Percentiles rank a stretch among this genome's conserved stretches.
Conservation (phyloP, 2,329 filamentous ascomycete species). For the Trichoderma guizhouense region DNA sequence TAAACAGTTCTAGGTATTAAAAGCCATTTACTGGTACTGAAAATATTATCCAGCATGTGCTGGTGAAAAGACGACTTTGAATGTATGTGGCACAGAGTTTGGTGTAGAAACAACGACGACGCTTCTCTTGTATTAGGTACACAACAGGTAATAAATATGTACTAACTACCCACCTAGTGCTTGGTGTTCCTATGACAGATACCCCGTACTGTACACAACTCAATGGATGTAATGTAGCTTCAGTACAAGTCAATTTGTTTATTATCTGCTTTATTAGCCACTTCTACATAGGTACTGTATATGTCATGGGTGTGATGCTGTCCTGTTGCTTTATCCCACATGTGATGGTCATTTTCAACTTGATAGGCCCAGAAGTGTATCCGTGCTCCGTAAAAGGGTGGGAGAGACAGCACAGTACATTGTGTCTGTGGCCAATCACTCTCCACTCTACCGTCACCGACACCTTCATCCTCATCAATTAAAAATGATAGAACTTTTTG, state of each 20-base stretch:
- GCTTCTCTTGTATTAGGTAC: neutral
- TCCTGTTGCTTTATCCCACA: neutral
- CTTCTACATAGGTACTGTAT: neutral
- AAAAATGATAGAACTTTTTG: neutral
- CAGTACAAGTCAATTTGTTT: neutral
- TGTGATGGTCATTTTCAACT: neutral
- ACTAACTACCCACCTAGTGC: too few relatives aligned
- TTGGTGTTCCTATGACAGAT: too few relatives aligned
- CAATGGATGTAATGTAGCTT: neutral
- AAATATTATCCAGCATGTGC: neutral
- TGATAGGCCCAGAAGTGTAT: neutral
- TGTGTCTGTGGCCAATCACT: neutral
- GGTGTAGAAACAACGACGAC: neutral
- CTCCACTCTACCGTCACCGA: neutral
- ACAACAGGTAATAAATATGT: too few relatives aligned
- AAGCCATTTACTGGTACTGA: neutral
- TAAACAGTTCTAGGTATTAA: neutral
- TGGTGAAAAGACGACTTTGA: neutral
- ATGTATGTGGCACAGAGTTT: neutral
- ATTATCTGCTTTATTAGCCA: neutral
- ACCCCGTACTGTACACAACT: too few relatives aligned
- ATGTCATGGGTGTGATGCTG: neutral
- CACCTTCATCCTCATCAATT: neutral
- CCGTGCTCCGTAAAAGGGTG: neutral
- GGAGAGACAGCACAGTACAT: neutral